Base-by-base conservation (phyloP, 805 yeast genomes). In the Wickerhamiella qilinensis region DNA sequence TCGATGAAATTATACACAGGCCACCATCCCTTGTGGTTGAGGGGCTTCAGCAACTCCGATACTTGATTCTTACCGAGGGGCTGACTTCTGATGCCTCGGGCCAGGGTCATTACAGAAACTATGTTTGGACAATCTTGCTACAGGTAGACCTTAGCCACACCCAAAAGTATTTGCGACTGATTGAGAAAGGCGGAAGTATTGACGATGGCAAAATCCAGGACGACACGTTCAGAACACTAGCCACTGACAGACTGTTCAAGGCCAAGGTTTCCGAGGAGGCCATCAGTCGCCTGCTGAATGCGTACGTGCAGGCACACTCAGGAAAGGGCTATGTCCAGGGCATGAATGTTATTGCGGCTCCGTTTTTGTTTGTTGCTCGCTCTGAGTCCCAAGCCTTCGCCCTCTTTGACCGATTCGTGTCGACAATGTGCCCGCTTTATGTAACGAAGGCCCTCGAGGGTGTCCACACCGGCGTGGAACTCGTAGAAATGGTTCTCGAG, bases 341-440 rank as follows among this genome's bases (percentile, higher is more conserved):
- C 2, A 73, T 86, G 78, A 85, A 85, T 53, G 84, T 85, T 0
- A 56, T 85, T 18, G 68, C 79, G 19, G 95, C 94, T 0, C 94
- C 95, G 1, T 70, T 85, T 39, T 68, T 84, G 15, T 85, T 72
- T 53, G 67, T 79, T 1, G 68, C 79, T 48, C 74, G 76, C 31
- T 72, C 84, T 27, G 96, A 85, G 54, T 85, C 94, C 0, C 83
- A 84, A 58, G 91, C 94, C 2, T 84, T 75, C 53, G 71, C 79
- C 9, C 43, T 86, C 27, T 73, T 83, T 47, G 74, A 75, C 37
- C 67, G 69, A 18, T 57, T 85, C 30, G 58, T 85, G 35, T 67
- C 69, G 3, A 58, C 63, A 22, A 74, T 75, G 46, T 76, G 86
- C 35, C 94, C 94, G 2, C 62, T 79, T 21, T 85, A 85, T 49